Evolutionary conservation across 495 filamentous ascomycete genomes (phyloP).

Genomic region (Xylaria castorea): DNA sequence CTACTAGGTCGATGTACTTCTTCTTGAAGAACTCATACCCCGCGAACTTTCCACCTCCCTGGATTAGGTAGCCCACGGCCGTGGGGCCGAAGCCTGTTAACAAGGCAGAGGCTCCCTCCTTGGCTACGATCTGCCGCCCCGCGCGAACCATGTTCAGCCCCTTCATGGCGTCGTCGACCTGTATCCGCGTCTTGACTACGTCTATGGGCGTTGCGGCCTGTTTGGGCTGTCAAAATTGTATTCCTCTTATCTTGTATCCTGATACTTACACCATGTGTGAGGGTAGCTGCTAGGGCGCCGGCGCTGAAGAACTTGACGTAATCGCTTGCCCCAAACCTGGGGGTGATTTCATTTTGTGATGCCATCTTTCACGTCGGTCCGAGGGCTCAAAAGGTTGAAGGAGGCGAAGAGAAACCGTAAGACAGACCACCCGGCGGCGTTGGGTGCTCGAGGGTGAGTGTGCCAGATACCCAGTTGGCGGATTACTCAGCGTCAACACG

Average conservation of each 20-base stretch:
- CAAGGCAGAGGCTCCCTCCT: constrained; percentile 75
- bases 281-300: constrained; percentile 81
- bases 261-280: constrained; percentile 80
- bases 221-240: not conserved
- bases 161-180: constrained; percentile 77
- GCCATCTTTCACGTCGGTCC: constrained; percentile 26
- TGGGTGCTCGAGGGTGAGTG: not conserved
- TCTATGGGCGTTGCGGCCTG: constrained; percentile 57
- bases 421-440: not conserved
- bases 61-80: constrained; percentile 76
- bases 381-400: not conserved
- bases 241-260: not conserved
- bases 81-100: constrained; percentile 78
- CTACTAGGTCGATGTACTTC: constrained; percentile 71
- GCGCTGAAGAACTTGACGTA: constrained; percentile 82
- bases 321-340: constrained; percentile 36
- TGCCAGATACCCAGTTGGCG: not conserved
- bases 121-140: constrained; percentile 70
- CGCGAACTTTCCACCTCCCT: constrained; percentile 80
- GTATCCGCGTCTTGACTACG: constrained; percentile 76
- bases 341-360: constrained; percentile 31
- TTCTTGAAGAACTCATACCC: constrained; percentile 84
- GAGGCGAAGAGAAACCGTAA: not conserved
- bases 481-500: constrained; percentile 16
- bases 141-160: constrained; percentile 75